Evolutionary conservation across 2,329 filamentous ascomycete species (phyloP).

Genomic region (Fusarium chaquense): DNA sequence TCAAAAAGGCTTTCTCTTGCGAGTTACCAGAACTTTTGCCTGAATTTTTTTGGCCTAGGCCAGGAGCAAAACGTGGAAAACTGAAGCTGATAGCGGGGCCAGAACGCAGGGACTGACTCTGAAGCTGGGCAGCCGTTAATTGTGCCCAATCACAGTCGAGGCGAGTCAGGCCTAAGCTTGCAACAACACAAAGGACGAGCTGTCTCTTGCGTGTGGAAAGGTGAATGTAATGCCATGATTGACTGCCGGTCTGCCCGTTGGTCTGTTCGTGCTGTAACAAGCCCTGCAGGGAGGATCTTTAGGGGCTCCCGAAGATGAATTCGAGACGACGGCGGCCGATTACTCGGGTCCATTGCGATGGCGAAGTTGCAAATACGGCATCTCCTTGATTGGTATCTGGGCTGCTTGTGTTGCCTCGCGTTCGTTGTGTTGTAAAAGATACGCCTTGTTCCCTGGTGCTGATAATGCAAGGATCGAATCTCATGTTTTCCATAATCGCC

Average conservation of each 20-base stretch:
- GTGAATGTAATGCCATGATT: slow-evolving; percentile 37
- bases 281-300: slow-evolving; percentile 23
- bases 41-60: slow-evolving; percentile 25
- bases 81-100: slow-evolving; percentile 45
- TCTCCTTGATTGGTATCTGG: slow-evolving; percentile 42
- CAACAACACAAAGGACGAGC: slow-evolving; percentile 30
- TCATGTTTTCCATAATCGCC: slow-evolving; percentile 25
- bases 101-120: slow-evolving; percentile 43
- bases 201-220: slow-evolving; percentile 46
- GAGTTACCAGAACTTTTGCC: slow-evolving; percentile 40
- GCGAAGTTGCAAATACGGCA: slow-evolving; percentile 25
- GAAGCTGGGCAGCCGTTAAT: slow-evolving; percentile 36
- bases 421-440: slow-evolving; percentile 9
- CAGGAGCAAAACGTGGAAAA: slow-evolving; percentile 38
- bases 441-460: slow-evolving; percentile 6
- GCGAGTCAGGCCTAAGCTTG: slow-evolving; percentile 47
- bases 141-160: slow-evolving; percentile 45
- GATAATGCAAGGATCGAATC: slow-evolving; percentile 28
- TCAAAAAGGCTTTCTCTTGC: slow-evolving; percentile 20
- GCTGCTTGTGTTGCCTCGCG: background rate
- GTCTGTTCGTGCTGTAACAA: slow-evolving; percentile 15
- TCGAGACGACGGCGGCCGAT: slow-evolving; percentile 39
- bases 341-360: slow-evolving; percentile 44
- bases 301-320: slow-evolving; percentile 16
- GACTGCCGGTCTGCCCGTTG: slow-evolving; percentile 3